Evolutionary conservation across 1,284 basidiomycete genomes (phyloP).

Genomic region (Ustilago trichophora): DNA sequence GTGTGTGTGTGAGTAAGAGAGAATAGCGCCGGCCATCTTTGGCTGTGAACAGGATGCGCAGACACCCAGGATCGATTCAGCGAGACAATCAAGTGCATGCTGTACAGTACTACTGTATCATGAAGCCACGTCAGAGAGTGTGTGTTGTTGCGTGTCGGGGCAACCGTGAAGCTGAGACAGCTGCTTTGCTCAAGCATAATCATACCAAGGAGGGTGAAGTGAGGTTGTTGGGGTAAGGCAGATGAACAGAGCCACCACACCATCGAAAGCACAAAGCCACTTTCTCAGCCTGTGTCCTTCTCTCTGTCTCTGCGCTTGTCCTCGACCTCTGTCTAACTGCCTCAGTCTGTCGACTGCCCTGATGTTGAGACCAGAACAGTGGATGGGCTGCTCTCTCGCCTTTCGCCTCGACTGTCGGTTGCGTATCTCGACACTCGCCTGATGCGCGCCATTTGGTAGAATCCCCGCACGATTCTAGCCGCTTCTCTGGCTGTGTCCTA

Average conservation of each 20-base stretch:
- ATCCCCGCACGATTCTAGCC: neutral
- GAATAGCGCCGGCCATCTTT: conserved; percentile 2
- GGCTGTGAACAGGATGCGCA: neutral
- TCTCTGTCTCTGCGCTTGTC: no score
- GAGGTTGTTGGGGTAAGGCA: conserved; percentile 1
- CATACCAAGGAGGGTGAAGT: neutral
- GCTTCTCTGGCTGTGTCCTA: neutral
- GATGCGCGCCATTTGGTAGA: neutral
- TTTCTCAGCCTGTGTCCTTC: no score
- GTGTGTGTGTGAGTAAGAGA: no score
- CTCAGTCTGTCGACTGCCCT: no score
- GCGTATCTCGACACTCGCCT: neutral
- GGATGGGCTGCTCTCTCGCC: no score
- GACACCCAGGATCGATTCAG: conserved; percentile 1
- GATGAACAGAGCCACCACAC: neutral
- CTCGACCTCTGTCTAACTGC: no score
- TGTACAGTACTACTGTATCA: no score
- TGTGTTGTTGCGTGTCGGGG: no score
- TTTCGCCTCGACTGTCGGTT: no score
- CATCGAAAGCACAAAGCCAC: neutral
- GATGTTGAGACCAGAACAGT: no score
- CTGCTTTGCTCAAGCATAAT: no score
- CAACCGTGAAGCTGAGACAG: no score
- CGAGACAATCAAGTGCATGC: neutral
- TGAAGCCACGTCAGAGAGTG: conserved; percentile 3